Evolutionary conservation across 2,329 filamentous ascomycete genomes (phyloP), one percentile per base, ranked within the genome.

Genomic region (Aspergillus neoniger): DNA sequence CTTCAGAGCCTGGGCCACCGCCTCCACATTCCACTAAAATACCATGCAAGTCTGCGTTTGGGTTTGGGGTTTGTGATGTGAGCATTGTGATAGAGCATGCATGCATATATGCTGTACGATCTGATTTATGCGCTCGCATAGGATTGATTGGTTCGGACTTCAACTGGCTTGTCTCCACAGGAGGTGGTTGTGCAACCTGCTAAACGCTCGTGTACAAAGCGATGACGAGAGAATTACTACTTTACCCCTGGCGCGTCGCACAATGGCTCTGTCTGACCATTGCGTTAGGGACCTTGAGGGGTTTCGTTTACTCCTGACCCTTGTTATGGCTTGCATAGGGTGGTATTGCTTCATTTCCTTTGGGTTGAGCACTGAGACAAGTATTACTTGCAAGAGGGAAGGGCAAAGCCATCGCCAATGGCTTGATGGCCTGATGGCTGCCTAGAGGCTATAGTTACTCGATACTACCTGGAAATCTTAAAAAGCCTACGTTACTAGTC

Each of bases 251-350:
- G 36, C 17, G 25, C 12, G 51, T 53, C 19, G 51, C 36, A 53
- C 51, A 41, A 53, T 44, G 17, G 19, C 17, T 44, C 41, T 23
- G 41, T 44, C 10, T 19, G 5, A 44, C 41, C 41, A 21, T 19
- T 5, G 6, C 12, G 10, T 19, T 19, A 44, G 41, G 41, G 41
- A 5, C 7, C 41, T 44, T 19, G 19, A 14, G 19, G 19, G 10
- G 19, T 44, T 23, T 19, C 41, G 21, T 12, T 44, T 23, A 21
- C 41, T 44, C 10, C 32, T 32, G 39, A 43, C 12, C 51, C 32
- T 21, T n/a, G 14, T 3, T 6, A 38, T 48, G 56, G 49, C 49
- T 58, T 58, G 56, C 56, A 58, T 38, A 43, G 19, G 28, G 56
- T 58, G 25, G 49, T 54, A 58, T 54, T n/a, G 12, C 32, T 36